phyloP scores from a whole-genome alignment of 495 filamentous ascomycete species.

The Friedmanniomyces simplex region DNA sequence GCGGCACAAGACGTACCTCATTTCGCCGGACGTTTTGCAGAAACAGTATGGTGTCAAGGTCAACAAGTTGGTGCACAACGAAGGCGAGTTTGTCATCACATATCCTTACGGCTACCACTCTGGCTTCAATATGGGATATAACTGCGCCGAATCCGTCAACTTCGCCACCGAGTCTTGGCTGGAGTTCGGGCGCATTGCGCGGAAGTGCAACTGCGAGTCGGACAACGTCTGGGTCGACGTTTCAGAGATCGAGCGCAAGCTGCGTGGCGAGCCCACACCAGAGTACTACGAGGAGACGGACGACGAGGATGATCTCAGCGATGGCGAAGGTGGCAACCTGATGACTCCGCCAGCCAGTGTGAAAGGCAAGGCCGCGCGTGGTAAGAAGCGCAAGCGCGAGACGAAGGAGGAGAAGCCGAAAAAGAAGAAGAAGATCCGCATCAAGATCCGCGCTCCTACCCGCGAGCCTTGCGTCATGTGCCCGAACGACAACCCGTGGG shows the following conservation, averaged over 20 bases:
- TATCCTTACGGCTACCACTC: slow-evolving; percentile 99
- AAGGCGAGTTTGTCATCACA: slow-evolving; percentile 96
- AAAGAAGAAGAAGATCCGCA: slow-evolving; percentile 53
- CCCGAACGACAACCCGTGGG: slow-evolving; percentile 79
- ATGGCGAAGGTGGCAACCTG: slow-evolving; percentile 57
- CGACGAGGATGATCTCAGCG: slow-evolving; percentile 60
- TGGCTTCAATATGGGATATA: slow-evolving; percentile 95
- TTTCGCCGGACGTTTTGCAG: slow-evolving; percentile 78
- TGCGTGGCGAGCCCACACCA: slow-evolving; percentile 78
- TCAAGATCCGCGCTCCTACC: slow-evolving; percentile 55
- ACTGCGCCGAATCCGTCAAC: slow-evolving; percentile 98
- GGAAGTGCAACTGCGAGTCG: slow-evolving; percentile 89
- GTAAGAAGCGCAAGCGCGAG: slow-evolving; percentile 50
- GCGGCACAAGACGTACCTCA: slow-evolving; percentile 96
- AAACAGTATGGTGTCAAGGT: slow-evolving; percentile 86
- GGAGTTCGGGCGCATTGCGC: slow-evolving; percentile 89
- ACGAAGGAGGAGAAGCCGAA: slow-evolving; percentile 45
- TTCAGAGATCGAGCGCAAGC: slow-evolving; percentile 83
- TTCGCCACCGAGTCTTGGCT: slow-evolving; percentile 94
- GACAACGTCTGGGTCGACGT: slow-evolving; percentile 99
- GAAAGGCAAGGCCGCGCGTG: slow-evolving; percentile 45
- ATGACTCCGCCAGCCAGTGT: slow-evolving; percentile 72
- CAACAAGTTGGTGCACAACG: slow-evolving; percentile 90
- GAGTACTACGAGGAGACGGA: slow-evolving; percentile 78
- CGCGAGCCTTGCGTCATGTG: slow-evolving; percentile 88